Base-by-base conservation (phyloP, 306 rosid species). In the Dalbergia cochinchinensis region DNA sequence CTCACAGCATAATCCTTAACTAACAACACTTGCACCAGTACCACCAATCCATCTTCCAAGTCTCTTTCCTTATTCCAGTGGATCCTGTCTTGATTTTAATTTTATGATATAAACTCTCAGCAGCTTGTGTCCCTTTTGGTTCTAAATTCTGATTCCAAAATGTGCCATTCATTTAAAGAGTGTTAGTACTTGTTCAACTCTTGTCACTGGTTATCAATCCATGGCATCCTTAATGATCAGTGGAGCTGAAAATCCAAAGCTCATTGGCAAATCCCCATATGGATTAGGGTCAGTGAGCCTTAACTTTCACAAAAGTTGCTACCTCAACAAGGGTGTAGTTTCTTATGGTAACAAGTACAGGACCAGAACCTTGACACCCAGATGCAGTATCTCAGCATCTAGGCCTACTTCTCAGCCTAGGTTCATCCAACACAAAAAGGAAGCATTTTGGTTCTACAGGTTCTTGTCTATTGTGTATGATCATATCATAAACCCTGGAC, bases 391-490 rank as follows among this genome's bases (percentile, higher is more conserved):
- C 39, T 92, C 98, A n/a, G 78, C 89, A 78, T 85, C 98, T 0
- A 80, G 98, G 81, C 97, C 98, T 16, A 80, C 86, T 59, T 92
- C 97, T 1, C 97, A 92, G 77, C 97, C 95, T 0, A 88, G 98
- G 91, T 94, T 94, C 83, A 94, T 92, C 15, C 98, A 92, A 71
- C 94, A 94, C 90, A 92, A 94, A 66, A 90, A 94, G 47, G 97
- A 94, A 80, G 98, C 98, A 0, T 94, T 92, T 78, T 94, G 97
- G 98, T 94, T 94, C 82, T 94, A 91, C 60, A 88, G 95, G 84
- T 94, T 94, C 41, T 93, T 94, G n/a, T 91, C 97, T 5, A 90
- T 94, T 83, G 97, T 92, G 77, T 94, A 92, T 64, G 97, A 94
- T 83, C 97, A 92, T 73, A 59, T 92, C 39, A 90, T 94, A 51